A percentile compares a stretch with the other conserved stretches of the same genome.
Conservation (phyloP, 2,329 filamentous ascomycete genomes). For the Trichoderma koningiopsis region DNA sequence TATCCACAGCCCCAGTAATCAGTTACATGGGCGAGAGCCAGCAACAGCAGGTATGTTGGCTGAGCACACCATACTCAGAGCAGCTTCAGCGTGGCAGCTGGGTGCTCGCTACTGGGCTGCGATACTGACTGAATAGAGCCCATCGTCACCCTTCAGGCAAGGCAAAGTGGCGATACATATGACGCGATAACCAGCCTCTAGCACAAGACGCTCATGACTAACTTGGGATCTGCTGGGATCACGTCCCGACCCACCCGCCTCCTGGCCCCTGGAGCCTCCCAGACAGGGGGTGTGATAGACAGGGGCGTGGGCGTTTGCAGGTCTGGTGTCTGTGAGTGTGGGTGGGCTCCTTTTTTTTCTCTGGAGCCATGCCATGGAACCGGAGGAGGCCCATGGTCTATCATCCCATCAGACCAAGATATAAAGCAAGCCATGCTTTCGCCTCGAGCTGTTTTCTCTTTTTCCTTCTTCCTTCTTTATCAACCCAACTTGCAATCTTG, state of each 20-base stretch:
- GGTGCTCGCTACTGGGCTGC: background rate
- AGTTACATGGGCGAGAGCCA: background rate
- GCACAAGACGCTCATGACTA: constrained; percentile 23
- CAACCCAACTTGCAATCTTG: constrained; percentile 17
- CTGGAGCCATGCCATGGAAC: background rate
- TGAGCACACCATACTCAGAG: background rate
- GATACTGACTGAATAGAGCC: background rate
- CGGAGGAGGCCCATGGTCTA: background rate
- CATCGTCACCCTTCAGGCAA: background rate
- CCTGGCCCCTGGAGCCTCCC: constrained; percentile 12
- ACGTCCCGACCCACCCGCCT: background rate
- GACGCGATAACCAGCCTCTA: constrained; percentile 27
- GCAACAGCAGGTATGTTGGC: background rate
- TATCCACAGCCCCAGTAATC: background rate
- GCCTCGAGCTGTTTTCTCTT: background rate
- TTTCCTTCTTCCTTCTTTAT: constrained; percentile 3
- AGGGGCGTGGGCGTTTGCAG: constrained; percentile 22
- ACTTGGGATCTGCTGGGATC: background rate
- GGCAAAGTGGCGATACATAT: constrained; percentile 24
- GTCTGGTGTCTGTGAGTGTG: background rate
- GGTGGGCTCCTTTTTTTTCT: constrained; percentile 24
- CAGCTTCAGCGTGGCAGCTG: background rate
- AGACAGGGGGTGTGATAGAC: constrained; percentile 17
- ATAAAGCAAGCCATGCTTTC: constrained; percentile 25
- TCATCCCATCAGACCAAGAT: constrained; percentile 24